phyloP scores from a whole-genome alignment of 2,329 filamentous ascomycete genomes.

The Sordariomycetes sp. region DNA sequence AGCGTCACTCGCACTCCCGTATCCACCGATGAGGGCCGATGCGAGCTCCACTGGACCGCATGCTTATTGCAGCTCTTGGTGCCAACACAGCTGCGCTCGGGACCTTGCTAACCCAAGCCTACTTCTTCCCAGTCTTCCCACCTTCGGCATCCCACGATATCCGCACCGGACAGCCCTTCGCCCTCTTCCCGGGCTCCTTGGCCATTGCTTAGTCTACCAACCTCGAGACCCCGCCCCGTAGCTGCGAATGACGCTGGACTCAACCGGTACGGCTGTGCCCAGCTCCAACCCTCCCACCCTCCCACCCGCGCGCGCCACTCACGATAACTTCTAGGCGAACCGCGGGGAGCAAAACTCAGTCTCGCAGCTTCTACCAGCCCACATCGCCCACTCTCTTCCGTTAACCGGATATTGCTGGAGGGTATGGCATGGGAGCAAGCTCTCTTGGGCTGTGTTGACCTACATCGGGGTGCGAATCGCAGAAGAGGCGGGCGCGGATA shows the following conservation, averaged over 20 bases:
- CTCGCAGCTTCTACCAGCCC: not conserved
- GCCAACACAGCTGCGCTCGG: not conserved
- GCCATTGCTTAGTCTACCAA: not conserved
- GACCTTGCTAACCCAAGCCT: not conserved
- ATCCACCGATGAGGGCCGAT: not conserved
- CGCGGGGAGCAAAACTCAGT: not conserved
- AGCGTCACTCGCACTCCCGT: not conserved
- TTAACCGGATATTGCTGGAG: not conserved
- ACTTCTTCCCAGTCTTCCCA: not conserved
- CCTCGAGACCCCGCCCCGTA: not conserved
- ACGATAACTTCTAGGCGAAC: not conserved
- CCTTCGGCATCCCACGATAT: not conserved
- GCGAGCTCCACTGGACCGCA: not conserved
- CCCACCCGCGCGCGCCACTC: not conserved
- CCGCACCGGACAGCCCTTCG: not conserved
- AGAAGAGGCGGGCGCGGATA: not conserved
- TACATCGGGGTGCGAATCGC: not conserved
- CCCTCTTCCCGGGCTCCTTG: not conserved
- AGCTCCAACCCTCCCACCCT: not conserved
- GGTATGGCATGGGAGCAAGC: not conserved
- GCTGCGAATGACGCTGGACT: constrained; percentile 1
- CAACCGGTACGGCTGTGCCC: not conserved
- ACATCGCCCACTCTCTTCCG: not conserved
- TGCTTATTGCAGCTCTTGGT: not conserved
- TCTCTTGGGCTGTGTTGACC: not conserved